A percentile compares a stretch with the other conserved stretches of the same genome.
Conservation (phyloP, 768 basidiomycete genomes). For the Macrolepiota fuliginosa region DNA sequence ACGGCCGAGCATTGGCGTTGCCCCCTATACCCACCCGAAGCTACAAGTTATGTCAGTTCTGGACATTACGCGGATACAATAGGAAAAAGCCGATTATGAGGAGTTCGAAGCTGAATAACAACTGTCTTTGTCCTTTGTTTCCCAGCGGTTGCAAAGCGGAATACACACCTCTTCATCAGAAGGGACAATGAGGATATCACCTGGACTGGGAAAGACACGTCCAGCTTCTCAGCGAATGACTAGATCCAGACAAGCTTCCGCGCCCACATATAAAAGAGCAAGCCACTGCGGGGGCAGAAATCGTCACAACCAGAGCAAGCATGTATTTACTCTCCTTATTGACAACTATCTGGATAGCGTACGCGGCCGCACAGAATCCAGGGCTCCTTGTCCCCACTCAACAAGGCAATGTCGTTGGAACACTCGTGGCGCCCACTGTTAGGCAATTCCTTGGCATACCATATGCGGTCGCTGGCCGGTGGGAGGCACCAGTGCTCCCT, state of each 20-base stretch:
- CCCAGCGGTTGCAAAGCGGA: background rate
- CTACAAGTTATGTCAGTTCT: too few relatives aligned
- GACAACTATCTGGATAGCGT: background rate
- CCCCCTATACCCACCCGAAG: background rate
- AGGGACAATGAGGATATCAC: background rate
- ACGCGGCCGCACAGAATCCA: background rate
- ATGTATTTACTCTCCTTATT: slow-evolving; percentile 1
- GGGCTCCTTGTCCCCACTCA: slow-evolving; percentile 27
- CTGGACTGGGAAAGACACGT: background rate
- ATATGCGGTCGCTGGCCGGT: slow-evolving; percentile 30
- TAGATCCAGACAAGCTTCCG: background rate
- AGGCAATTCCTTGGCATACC: slow-evolving; percentile 35
- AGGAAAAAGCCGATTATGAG: too few relatives aligned
- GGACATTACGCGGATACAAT: too few relatives aligned
- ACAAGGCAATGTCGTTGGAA: slow-evolving; percentile 31
- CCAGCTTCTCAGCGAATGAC: too few relatives aligned
- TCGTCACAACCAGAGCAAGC: background rate
- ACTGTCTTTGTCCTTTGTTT: background rate
- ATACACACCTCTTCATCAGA: background rate
- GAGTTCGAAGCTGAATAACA: background rate
- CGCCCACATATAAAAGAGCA: slow-evolving; percentile 1
- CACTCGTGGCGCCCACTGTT: slow-evolving; percentile 22
- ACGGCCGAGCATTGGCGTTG: background rate
- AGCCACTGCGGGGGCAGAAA: background rate
- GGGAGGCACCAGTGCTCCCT: slow-evolving; percentile 28